Conservation (phyloP, 768 basidiomycete genomes). For the Pleurotus sapidus region DNA sequence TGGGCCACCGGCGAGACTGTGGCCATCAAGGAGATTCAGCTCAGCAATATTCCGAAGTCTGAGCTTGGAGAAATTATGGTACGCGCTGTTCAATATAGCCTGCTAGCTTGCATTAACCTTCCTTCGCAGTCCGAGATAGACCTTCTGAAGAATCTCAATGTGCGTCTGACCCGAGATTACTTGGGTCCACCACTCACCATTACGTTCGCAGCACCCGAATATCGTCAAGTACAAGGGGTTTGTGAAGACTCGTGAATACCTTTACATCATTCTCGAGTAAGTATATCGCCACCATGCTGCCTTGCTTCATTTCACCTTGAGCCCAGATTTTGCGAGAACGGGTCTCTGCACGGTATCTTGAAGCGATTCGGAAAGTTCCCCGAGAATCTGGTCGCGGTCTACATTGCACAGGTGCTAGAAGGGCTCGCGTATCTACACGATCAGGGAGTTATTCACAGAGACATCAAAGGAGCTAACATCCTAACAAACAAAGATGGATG, state of each 20-base stretch:
- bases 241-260: constrained; percentile 88
- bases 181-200: background rate
- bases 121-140: constrained; percentile 86
- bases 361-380: constrained; percentile 99
- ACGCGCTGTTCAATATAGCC: constrained; percentile 19
- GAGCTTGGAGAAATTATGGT: constrained; percentile 99
- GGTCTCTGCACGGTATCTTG: constrained; percentile 90
- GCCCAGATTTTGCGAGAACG: constrained; percentile 92
- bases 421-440: constrained; percentile 97
- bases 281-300: background rate
- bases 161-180: constrained; percentile 6
- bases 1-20: constrained; percentile 98
- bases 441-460: constrained; percentile 98
- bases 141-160: constrained; percentile 90
- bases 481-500: constrained; percentile 98
- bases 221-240: constrained; percentile 99
- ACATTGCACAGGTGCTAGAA: constrained; percentile 94
- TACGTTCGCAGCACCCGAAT: constrained; percentile 72
- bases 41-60: constrained; percentile 89
- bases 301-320: background rate
- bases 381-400: constrained; percentile 93
- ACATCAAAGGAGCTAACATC: constrained; percentile 99
- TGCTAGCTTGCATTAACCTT: constrained; percentile 12
- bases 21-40: constrained; percentile 95
- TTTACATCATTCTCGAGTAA: constrained; percentile 96